Evolutionary conservation across 2,329 filamentous ascomycete species (phyloP).

Genomic region (Exophiala aquamarina): DNA sequence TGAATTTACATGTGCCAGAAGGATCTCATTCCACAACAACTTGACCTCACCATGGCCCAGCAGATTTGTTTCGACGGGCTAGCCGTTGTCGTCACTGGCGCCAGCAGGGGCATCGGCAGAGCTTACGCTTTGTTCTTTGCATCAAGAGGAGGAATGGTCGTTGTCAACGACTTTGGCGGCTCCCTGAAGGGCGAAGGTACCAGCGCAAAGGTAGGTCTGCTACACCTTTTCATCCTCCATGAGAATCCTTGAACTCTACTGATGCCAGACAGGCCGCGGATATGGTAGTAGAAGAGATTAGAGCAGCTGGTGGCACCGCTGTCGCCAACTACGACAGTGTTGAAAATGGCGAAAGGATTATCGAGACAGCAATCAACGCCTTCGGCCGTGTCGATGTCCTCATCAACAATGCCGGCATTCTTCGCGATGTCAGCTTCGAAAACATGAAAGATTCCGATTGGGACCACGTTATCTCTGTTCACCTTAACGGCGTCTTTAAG

Average conservation of each 20-base stretch:
- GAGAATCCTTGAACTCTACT: too few species aligned
- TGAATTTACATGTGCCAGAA: too few species aligned
- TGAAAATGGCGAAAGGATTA: slow-evolving; percentile 83
- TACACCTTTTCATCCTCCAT: too few species aligned
- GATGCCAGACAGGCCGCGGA: slow-evolving; percentile 59
- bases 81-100: slow-evolving; percentile 83
- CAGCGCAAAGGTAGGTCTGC: slow-evolving; percentile 67
- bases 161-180: slow-evolving; percentile 92
- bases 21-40: too few species aligned
- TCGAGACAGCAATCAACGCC: slow-evolving; percentile 21
- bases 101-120: slow-evolving; percentile 77
- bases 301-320: slow-evolving; percentile 85
- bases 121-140: slow-evolving; percentile 86
- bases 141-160: slow-evolving; percentile 85
- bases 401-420: slow-evolving; percentile 38
- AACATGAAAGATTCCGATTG: slow-evolving; percentile 97
- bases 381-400: slow-evolving; percentile 23
- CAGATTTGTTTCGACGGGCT: slow-evolving; percentile 82
- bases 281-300: slow-evolving; percentile 53
- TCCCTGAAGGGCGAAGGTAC: slow-evolving; percentile 89
- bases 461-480: slow-evolving; percentile 90
- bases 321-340: slow-evolving; percentile 88
- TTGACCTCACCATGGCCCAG: slow-evolving; percentile 59
- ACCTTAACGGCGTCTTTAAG: slow-evolving; percentile 92
- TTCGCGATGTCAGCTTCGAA: slow-evolving; percentile 93